Evolutionary conservation across 192 early-diverging fungal genomes (phyloP).

Genomic region (Mortierella claussenii): DNA sequence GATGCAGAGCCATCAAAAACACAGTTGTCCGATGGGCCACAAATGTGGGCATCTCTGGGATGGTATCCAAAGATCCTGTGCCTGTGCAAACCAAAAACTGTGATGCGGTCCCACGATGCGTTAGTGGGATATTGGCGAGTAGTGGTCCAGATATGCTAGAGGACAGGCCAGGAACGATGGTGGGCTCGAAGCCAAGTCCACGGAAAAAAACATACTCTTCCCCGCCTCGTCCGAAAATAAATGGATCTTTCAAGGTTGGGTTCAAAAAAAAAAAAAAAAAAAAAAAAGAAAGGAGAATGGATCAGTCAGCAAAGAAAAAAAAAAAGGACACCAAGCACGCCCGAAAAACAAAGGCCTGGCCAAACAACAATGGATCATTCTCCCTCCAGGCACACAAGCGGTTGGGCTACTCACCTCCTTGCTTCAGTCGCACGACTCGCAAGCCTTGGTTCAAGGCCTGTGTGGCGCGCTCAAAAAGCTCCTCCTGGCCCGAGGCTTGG

Average conservation of each 20-base stretch:
- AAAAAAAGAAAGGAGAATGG: not conserved
- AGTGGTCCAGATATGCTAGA: slow-evolving; percentile 81
- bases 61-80: slow-evolving; percentile 74
- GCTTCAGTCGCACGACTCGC: slow-evolving; percentile 90
- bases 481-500: slow-evolving; percentile 82
- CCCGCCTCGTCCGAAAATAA: slow-evolving; percentile 92
- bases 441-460: slow-evolving; percentile 70
- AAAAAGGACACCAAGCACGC: too few species aligned
- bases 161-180: slow-evolving; percentile 81
- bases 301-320: not conserved
- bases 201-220: slow-evolving; percentile 88
- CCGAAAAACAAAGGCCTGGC: too few species aligned
- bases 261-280: not conserved
- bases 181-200: slow-evolving; percentile 72
- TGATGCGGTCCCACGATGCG: slow-evolving; percentile 87
- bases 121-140: slow-evolving; percentile 85
- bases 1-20: slow-evolving; percentile 86
- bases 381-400: too few species aligned
- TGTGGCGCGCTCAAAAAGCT: slow-evolving; percentile 75
- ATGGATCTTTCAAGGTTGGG: slow-evolving; percentile 68
- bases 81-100: slow-evolving; percentile 87
- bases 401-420: slow-evolving; percentile 70
- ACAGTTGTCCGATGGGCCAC: slow-evolving; percentile 76
- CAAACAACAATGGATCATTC: too few species aligned
- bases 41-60: slow-evolving; percentile 83